phyloP scores from a whole-genome alignment of 805 yeast species.

The Yarrowia bubula region DNA sequence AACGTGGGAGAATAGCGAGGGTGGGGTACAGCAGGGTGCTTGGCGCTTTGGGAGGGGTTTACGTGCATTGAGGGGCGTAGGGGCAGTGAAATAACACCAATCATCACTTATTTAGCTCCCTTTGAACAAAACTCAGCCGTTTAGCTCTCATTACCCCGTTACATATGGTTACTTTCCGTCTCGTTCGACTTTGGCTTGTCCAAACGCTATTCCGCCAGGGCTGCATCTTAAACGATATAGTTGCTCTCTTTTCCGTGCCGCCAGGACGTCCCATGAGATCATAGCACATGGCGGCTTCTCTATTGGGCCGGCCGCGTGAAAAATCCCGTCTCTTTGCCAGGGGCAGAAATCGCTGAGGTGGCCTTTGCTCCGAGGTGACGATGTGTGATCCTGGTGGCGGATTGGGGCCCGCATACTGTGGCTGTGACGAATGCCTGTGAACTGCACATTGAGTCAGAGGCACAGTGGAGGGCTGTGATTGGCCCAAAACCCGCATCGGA shows the following conservation, averaged over 20 bases:
- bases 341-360: background rate
- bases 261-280: background rate
- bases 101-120: background rate
- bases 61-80: too few relatives aligned
- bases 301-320: background rate
- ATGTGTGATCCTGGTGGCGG: background rate
- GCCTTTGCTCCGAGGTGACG: background rate
- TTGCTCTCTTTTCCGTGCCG: slow-evolving; percentile 25
- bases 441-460: background rate
- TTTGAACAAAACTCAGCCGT: background rate
- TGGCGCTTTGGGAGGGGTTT: too few relatives aligned
- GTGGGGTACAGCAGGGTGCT: too few relatives aligned
- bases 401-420: background rate
- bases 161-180: background rate
- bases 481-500: background rate
- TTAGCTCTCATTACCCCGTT: background rate
- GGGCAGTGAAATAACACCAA: background rate
- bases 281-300: background rate
- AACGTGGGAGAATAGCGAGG: background rate
- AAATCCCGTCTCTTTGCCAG: background rate
- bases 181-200: background rate
- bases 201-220: background rate
- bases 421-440: background rate
- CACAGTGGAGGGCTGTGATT: background rate
- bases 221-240: background rate